Percentiles rank a stretch among this genome's conserved stretches.
These are phyloP conservation scores for Colletotrichum tropicicola DNA, from an alignment of 2,329 filamentous ascomycete species.

Conservation along the genomic window DNA sequence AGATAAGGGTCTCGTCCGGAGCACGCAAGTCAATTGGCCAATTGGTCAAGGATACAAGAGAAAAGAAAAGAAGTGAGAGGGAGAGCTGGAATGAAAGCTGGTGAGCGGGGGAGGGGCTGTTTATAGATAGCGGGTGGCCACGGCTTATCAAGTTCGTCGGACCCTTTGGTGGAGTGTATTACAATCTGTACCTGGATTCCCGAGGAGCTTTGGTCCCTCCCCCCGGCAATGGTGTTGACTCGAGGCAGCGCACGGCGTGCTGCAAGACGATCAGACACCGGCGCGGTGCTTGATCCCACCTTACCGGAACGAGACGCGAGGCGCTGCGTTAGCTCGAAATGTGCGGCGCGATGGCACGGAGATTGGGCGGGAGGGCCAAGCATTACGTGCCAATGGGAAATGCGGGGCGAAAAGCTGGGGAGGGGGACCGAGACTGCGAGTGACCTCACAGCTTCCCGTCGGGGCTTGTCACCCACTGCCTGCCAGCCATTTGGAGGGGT, in stretches of 20 bases:
- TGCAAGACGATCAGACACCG: constrained; percentile 6
- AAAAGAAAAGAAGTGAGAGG: not conserved
- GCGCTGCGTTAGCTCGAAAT: constrained; percentile 8
- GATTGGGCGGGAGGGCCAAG: constrained; percentile 9
- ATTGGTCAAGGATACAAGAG: not conserved
- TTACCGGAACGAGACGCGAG: not conserved
- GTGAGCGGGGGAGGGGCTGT: constrained; percentile 17
- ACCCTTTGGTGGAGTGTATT: constrained; percentile 12
- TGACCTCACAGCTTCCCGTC: constrained; percentile 13
- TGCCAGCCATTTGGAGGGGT: constrained; percentile 6
- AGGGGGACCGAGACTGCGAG: not conserved
- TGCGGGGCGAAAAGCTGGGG: constrained; percentile 26
- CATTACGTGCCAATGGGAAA: constrained; percentile 14
- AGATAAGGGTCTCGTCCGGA: not conserved
- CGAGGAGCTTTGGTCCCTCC: constrained; percentile 5
- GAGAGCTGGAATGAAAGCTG: not conserved
- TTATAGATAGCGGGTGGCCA: constrained; percentile 31
- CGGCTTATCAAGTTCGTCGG: constrained; percentile 24
- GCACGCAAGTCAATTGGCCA: not conserved
- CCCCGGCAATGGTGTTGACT: constrained; percentile 20
- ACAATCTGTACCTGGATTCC: not conserved
- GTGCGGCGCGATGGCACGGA: not conserved
- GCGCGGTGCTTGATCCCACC: not conserved
- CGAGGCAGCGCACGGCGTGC: not conserved
- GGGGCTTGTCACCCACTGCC: too few species aligned